A percentile compares a stretch with the other conserved stretches of the same genome.
Conservation (phyloP, 192 early-diverging fungal genomes). For the Obelidium mucronatum region DNA sequence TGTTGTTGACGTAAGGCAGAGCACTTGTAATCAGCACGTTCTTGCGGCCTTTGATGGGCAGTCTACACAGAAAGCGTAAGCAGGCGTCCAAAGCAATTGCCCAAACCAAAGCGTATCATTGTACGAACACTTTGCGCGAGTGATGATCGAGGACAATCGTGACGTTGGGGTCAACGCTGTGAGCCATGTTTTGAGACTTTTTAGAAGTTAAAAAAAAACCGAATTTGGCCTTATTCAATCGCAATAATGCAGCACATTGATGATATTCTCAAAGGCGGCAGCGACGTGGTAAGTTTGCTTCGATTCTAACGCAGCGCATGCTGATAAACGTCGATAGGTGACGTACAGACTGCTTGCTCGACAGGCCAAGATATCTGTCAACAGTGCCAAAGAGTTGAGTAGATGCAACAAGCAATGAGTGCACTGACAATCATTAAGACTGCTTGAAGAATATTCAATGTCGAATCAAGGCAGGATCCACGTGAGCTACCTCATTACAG, state of each 20-base stretch:
- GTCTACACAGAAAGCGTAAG: slow-evolving; percentile 26
- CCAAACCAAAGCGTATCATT: neutral
- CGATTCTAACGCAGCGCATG: neutral
- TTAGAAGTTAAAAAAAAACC: neutral
- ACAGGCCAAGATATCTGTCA: neutral
- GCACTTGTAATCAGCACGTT: slow-evolving; percentile 97
- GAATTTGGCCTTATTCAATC: too few relatives aligned
- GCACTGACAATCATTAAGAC: neutral
- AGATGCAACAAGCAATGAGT: neutral
- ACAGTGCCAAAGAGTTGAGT: neutral
- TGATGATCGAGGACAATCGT: slow-evolving; percentile 50
- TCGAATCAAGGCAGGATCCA: neutral
- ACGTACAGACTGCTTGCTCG: neutral
- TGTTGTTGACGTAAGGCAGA: slow-evolving; percentile 98
- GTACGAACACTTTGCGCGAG: slow-evolving; percentile 31
- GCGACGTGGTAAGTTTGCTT: slow-evolving; percentile 4
- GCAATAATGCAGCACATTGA: neutral
- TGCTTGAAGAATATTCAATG: neutral
- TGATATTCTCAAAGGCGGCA: neutral
- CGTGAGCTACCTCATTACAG: neutral
- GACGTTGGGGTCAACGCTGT: slow-evolving; percentile 27
- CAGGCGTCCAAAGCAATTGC: neutral
- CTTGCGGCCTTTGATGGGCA: slow-evolving; percentile 71
- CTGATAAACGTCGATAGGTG: too few relatives aligned
- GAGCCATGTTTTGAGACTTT: neutral